Conservation (phyloP, 2,329 filamentous ascomycete species). For the Sordariomycetes sp. region DNA sequence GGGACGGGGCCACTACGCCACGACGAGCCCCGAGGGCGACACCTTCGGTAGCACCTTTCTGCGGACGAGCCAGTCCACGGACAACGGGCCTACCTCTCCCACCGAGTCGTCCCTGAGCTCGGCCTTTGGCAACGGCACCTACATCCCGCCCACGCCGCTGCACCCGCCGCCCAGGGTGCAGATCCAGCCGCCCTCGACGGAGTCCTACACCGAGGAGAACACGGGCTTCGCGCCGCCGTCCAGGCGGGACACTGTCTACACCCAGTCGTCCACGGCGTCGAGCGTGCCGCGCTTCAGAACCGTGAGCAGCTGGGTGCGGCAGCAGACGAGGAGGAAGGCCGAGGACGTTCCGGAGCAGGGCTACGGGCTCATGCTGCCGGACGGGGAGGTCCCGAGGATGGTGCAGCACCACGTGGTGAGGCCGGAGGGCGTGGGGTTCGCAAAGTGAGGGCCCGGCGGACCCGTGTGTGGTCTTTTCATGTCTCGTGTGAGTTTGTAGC, state of each 20-base stretch:
- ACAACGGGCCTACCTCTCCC: conserved; percentile 4
- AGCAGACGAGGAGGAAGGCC: conserved; percentile 46
- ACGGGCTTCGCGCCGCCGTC: conserved; percentile 3
- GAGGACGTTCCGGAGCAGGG: conserved; percentile 33
- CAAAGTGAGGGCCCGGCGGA: not conserved
- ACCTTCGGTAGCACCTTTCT: not conserved
- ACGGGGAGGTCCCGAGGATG: conserved; percentile 34
- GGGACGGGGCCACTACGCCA: not conserved
- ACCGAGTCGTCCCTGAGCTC: conserved; percentile 44
- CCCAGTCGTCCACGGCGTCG: conserved; percentile 27
- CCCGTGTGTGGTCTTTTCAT: not conserved
- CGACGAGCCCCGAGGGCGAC: not conserved
- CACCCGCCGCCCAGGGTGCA: conserved; percentile 26
- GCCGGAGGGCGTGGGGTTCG: conserved; percentile 4
- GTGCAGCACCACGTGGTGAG: conserved; percentile 26
- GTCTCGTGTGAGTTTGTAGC: not conserved
- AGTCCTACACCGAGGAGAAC: conserved; percentile 7
- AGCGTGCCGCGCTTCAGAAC: conserved; percentile 50
- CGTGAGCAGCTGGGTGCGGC: conserved; percentile 55
- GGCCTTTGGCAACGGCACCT: conserved; percentile 50
- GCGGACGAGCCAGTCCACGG: conserved; percentile 1
- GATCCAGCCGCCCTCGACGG: no score
- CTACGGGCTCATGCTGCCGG: conserved; percentile 41
- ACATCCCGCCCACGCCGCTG: conserved; percentile 24
- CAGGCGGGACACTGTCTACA: conserved; percentile 41